Evolutionary conservation across 352 stramenopile species (phyloP).

Genomic region (Globisporangium orthogonon): DNA sequence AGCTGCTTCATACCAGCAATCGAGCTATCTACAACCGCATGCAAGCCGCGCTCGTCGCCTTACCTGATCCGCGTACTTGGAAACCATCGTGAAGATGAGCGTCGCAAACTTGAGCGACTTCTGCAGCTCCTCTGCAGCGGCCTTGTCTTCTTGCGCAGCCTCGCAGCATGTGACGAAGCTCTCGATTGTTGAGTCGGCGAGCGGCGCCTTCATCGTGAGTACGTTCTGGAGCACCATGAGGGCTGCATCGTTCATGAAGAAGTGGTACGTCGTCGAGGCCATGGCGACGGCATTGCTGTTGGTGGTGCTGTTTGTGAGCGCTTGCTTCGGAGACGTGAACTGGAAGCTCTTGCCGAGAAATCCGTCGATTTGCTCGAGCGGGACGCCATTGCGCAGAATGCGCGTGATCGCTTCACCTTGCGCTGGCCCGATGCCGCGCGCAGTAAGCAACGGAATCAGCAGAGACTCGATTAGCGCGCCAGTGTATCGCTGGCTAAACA

Average conservation of each 20-base stretch:
- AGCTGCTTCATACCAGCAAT: not conserved
- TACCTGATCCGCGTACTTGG: conserved; percentile 47
- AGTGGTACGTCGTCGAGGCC: conserved; percentile 9
- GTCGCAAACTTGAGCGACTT: conserved; percentile 57
- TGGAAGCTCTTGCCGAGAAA: conserved; percentile 32
- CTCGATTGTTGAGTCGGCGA: conserved; percentile 41
- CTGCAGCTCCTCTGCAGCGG: conserved; percentile 19
- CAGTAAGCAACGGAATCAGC: conserved; percentile 42
- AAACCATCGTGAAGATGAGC: conserved; percentile 57
- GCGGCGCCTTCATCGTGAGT: conserved; percentile 45
- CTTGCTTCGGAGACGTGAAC: not conserved
- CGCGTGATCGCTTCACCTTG: conserved; percentile 68
- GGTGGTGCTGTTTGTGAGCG: conserved; percentile 3
- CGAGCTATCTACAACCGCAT: not conserved
- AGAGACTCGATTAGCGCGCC: conserved; percentile 40
- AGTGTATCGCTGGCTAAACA: conserved; percentile 44
- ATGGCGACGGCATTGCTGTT: not conserved
- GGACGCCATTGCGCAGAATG: conserved; percentile 47
- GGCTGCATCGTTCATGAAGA: conserved; percentile 57
- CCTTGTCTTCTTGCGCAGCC: conserved; percentile 28
- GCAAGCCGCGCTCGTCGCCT: no score
- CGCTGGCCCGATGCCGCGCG: conserved; percentile 24
- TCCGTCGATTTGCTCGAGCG: conserved; percentile 37
- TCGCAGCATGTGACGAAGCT: conserved; percentile 39
- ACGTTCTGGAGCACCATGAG: conserved; percentile 73